Base-by-base conservation (phyloP, 2,329 filamentous ascomycete species). In the Microascus cirrosus region DNA sequence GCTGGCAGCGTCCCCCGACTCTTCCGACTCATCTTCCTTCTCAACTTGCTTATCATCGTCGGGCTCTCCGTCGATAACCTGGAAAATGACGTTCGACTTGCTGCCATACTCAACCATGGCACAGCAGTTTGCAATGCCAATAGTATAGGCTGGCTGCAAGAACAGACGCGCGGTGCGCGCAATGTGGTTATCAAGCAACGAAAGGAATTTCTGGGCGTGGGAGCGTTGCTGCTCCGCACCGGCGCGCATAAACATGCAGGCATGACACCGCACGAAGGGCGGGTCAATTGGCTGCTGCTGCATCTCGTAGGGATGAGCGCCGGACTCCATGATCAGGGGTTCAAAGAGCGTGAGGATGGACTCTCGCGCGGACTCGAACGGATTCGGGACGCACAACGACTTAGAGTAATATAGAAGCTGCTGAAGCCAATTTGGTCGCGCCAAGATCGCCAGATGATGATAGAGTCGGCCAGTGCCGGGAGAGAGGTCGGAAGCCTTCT, bases 401-500 rank as follows among this genome's bases (percentile, higher is more conserved):
- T 89, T 89, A 0, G 78, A 72, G 62, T 91, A 93, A 60, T 83
- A 89, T 64, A 82, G 90, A 0, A 92, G 70, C 66, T 93, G 88
- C 58, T 86, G 82, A 0, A 90, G 69, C 0, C 80, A 80, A 60
- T 89, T 85, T 0, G 87, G 86, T 0, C 87, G 73, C 0, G 89
- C 86, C 0, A 93, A 69, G 28, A 93, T 92, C 0, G 91, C 93
- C 0, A 96, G 74, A 65, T 96, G 91, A 63, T 97, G 91, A 60
- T 96, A 94, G 0, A 97, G 76, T 0, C 92, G 78, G 0, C 93
- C 93, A 0, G 87, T 84, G 0, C 80, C 80, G 0, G 92, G 90
- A 0, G 83, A 83, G 32, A 85, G 85, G 63, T 95, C 87, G 0
- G 89, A 88, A 0, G 90, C 89, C 63, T 87, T 87, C 2, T 81